These are phyloP conservation scores for Beta corolliflora DNA, from an alignment of 179 eudicot genomes.

Conservation along the genomic window DNA sequence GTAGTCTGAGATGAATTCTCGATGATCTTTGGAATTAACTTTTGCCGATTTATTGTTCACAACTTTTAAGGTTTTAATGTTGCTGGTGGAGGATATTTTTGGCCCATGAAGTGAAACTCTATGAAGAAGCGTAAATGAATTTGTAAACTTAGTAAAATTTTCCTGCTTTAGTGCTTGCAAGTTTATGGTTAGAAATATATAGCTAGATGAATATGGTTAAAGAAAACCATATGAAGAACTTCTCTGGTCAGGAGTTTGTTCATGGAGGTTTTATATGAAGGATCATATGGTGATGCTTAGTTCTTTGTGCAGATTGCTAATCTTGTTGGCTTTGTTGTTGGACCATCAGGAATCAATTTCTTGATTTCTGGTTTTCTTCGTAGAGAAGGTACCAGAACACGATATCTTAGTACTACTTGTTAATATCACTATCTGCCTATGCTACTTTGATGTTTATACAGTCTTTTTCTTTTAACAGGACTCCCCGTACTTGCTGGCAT, in stretches of 20 bases:
- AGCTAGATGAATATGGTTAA: background rate
- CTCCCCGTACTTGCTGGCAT: conserved; percentile 70
- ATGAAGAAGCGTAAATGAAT: background rate
- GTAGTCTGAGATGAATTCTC: background rate
- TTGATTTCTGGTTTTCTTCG: conserved; percentile 65
- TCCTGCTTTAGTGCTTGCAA: background rate
- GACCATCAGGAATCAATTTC: conserved; percentile 94
- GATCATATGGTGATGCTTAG: conserved; percentile 10
- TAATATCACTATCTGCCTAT: background rate
- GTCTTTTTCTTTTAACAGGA: conserved; percentile 46
- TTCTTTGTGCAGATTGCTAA: conserved; percentile 75
- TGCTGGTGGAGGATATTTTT: background rate
- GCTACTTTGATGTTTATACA: conserved; percentile 8
- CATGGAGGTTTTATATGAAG: conserved; percentile 3
- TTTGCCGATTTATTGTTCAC: background rate
- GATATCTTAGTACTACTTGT: background rate
- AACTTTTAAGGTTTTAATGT: background rate
- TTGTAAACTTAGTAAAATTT: background rate
- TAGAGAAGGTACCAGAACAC: conserved; percentile 58
- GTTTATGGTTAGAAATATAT: background rate
- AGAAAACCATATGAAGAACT: background rate
- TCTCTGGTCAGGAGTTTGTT: background rate
- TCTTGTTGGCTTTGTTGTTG: conserved; percentile 93
- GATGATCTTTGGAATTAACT: background rate
- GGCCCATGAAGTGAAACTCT: background rate